Conservation (phyloP, 257 asterid species). For the Solanum chmielewskii region DNA sequence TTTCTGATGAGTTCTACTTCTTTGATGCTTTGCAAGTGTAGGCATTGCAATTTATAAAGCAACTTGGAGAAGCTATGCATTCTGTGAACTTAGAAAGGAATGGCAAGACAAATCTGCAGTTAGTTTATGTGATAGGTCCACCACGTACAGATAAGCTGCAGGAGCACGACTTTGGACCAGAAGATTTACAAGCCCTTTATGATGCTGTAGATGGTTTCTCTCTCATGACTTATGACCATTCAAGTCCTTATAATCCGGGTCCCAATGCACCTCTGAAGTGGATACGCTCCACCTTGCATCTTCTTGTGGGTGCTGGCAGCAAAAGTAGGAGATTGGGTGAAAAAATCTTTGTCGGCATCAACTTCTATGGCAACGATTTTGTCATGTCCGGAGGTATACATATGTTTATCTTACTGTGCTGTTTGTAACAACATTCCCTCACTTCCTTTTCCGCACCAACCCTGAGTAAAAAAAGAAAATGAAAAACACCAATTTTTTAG, state of each 20-base stretch:
- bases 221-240: slow-evolving; percentile 93
- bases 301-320: slow-evolving; percentile 37
- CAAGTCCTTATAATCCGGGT: slow-evolving; percentile 91
- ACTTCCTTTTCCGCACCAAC: background rate
- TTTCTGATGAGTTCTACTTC: slow-evolving; percentile 3
- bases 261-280: slow-evolving; percentile 94
- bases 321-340: slow-evolving; percentile 24
- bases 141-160: slow-evolving; percentile 57
- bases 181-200: slow-evolving; percentile 53
- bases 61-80: slow-evolving; percentile 89
- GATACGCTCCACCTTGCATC: slow-evolving; percentile 53
- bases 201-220: slow-evolving; percentile 80
- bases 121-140: slow-evolving; percentile 85
- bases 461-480: background rate
- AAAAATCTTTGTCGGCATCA: slow-evolving; percentile 68
- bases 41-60: slow-evolving; percentile 69
- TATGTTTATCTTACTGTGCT: background rate
- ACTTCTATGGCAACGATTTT: slow-evolving; percentile 88
- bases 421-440: background rate
- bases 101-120: slow-evolving; percentile 28
- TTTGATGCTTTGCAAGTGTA: slow-evolving; percentile 16
- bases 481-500: background rate
- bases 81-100: slow-evolving; percentile 27
- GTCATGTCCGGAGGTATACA: slow-evolving; percentile 65
- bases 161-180: slow-evolving; percentile 73